Evolutionary conservation across 2,329 filamentous ascomycete species (phyloP), one percentile per base, ranked within the genome.

Genomic region (Claviceps citrina): DNA sequence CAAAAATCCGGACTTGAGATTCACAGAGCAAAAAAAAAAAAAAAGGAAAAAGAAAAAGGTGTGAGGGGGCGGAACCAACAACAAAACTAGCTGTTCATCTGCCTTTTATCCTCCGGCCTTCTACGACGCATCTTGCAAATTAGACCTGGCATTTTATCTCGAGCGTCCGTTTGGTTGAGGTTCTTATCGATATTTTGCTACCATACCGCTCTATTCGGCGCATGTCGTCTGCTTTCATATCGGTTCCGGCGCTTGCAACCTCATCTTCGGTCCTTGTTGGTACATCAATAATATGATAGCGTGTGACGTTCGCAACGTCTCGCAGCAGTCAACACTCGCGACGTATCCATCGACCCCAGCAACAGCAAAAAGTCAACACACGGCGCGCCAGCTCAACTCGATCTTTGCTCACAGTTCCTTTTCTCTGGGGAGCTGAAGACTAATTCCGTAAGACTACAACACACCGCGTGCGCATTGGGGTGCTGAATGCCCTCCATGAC

Each of bases 391-490:
- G 20, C 13, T 39, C 6, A 5, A 28, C 12, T 28, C 8, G 13
- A 7, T n/a, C 7, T 10, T 20, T 13, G 15, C 15, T 16, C 10
- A 18, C 24, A 12, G 3, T 13, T 27, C 13, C 12, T 12, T 15
- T 20, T n/a, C 8, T 10, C 13, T 33, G 12, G 22, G 22, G 22
- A 8, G 27, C 22, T 39, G 12, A 12, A 24, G 7, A 24, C 2
- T 27, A 3, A 19, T 28, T 20, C 12, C 27, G 18, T 18, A 25
- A 13, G 10, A 16, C 7, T 24, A 9, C 15, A 38, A 43, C 38
- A 22, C 42, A 44, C 37, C 43, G 39, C 45, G 46, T 46, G 28
- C 49, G 45, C 51, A 26, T 18, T n/a, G n/a, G n/a, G n/a, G n/a
- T n/a, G n/a, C n/a, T n/a, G n/a, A n/a, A n/a, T n/a, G n/a, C n/a